Evolutionary conservation across 2,329 filamentous ascomycete species (phyloP), one percentile per base, ranked within the genome.

Genomic region (Diaporthe sp.): DNA sequence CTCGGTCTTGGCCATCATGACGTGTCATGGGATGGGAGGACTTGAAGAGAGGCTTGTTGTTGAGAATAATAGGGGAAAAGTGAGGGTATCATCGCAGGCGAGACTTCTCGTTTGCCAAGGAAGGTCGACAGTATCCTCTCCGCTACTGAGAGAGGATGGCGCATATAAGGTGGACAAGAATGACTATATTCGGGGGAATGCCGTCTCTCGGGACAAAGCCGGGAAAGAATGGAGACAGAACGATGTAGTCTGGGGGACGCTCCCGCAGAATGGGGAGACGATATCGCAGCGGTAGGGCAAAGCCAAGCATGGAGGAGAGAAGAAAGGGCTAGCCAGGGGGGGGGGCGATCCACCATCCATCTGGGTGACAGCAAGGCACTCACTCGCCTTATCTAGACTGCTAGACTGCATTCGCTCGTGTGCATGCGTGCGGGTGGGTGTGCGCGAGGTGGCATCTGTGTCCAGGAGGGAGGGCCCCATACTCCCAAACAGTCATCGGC

Each of bases 71-170:
- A 44, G 55, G 31, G 61, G 19, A 37, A 51, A 3, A 72, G 31
- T 44, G 69, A 22, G n/a, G 74, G 61, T 61, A 49, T 72, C 74
- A 77, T 77, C 68, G 71, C 74, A 77, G 72, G 72, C 74, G 46
- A 74, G 44, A 25, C 25, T 39, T 42, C 57, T 31, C 44, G 42
- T 19, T 46, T 72, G 31, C 31, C 62, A 55, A 74, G 19, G 22
- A 28, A 51, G 34, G 44, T 46, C n/a, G 57, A 39, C 7, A 61
- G 59, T 31, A 22, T 37, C 17, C 53, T 31, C 53, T 31, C 39
- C 17, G 22, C 17, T 34, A 22, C 58, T 61, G 61, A n/a, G 39
- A 37, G 46, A 53, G 19, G 69, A 53, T 25, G 74, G 42, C 6
- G 28, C 74, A 75, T 75, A 53, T 65, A 72, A 62, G 61, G 17